Conservation (phyloP, 2,329 filamentous ascomycete genomes). For the Xylaria hypoxylon region DNA sequence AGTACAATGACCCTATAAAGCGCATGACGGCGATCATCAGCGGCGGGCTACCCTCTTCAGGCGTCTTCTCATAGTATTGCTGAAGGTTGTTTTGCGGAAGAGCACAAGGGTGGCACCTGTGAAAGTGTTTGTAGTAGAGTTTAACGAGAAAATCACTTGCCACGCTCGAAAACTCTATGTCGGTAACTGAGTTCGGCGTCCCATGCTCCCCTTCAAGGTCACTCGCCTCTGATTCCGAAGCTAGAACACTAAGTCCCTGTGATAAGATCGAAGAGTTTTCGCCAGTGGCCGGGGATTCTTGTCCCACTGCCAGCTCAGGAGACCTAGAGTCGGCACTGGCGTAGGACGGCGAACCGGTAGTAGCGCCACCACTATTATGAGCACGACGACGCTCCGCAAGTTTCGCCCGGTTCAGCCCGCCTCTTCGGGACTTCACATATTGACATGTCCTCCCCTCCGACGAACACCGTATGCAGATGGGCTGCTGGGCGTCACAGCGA, state of each 20-base stretch:
- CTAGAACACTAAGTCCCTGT: slow-evolving; percentile 1
- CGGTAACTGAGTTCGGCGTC: slow-evolving; percentile 18
- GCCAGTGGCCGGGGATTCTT: slow-evolving; percentile 1
- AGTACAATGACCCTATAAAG: slow-evolving; percentile 37
- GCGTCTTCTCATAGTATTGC: slow-evolving; percentile 19
- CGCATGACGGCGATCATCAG: slow-evolving; percentile 37
- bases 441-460: slow-evolving; percentile 38
- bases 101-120: slow-evolving; percentile 38
- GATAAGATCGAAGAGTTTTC: not conserved
- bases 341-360: slow-evolving; percentile 29
- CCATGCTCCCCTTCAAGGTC: slow-evolving; percentile 7
- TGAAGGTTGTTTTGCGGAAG: slow-evolving; percentile 32
- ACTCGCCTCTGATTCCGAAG: slow-evolving; percentile 29
- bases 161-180: slow-evolving; percentile 30
- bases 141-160: slow-evolving; percentile 34
- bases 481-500: slow-evolving; percentile 39
- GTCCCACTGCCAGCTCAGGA: not conserved
- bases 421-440: slow-evolving; percentile 42
- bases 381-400: slow-evolving; percentile 37
- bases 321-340: slow-evolving; percentile 30
- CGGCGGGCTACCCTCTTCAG: slow-evolving; percentile 21
- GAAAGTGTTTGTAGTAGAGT: slow-evolving; percentile 39
- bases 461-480: slow-evolving; percentile 35
- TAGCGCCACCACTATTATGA: slow-evolving; percentile 11
- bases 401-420: slow-evolving; percentile 35